Conservation (phyloP, 805 yeast species). For the Wickerhamomyces strasburgensis region DNA sequence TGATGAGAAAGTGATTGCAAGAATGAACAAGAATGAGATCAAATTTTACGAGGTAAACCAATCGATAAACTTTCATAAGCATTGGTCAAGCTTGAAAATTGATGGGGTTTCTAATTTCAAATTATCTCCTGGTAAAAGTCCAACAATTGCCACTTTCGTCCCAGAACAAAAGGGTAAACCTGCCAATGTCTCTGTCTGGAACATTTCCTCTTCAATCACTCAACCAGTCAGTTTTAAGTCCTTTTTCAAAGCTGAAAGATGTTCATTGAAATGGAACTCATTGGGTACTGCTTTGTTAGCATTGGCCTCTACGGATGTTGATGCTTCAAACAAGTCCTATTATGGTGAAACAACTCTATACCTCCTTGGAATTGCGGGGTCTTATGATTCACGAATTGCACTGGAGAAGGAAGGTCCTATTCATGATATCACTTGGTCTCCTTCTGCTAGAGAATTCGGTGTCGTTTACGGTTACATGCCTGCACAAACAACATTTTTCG, state of each 20-base stretch:
- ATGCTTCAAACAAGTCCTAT: slow-evolving; percentile 86
- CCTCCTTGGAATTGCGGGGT: slow-evolving; percentile 85
- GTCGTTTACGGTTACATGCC: slow-evolving; percentile 98
- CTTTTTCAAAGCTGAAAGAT: slow-evolving; percentile 93
- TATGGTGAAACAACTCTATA: slow-evolving; percentile 95
- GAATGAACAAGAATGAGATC: slow-evolving; percentile 54
- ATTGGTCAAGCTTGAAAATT: slow-evolving; percentile 52
- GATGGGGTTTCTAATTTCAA: slow-evolving; percentile 57
- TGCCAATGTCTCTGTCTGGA: slow-evolving; percentile 79
- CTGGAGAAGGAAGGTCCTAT: slow-evolving; percentile 94
- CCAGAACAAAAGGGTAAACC: slow-evolving; percentile 89
- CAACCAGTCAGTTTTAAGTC: slow-evolving; percentile 82
- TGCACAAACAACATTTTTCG: slow-evolving; percentile 89
- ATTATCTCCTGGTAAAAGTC: slow-evolving; percentile 82
- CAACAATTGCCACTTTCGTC: slow-evolving; percentile 84
- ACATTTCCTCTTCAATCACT: slow-evolving; percentile 47
- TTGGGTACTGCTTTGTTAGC: slow-evolving; percentile 93
- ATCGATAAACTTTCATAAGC: slow-evolving; percentile 40
- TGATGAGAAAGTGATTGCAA: slow-evolving; percentile 70
- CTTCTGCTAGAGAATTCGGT: slow-evolving; percentile 93
- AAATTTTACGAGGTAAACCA: slow-evolving; percentile 59
- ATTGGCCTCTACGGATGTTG: slow-evolving; percentile 93
- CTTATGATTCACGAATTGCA: slow-evolving; percentile 82
- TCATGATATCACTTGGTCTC: slow-evolving; percentile 97
- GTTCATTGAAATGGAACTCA: slow-evolving; percentile 88